Evolutionary conservation across 768 basidiomycete species (phyloP), one percentile per base, ranked within the genome.

Genomic region (Boletus rufocinnamomeus): DNA sequence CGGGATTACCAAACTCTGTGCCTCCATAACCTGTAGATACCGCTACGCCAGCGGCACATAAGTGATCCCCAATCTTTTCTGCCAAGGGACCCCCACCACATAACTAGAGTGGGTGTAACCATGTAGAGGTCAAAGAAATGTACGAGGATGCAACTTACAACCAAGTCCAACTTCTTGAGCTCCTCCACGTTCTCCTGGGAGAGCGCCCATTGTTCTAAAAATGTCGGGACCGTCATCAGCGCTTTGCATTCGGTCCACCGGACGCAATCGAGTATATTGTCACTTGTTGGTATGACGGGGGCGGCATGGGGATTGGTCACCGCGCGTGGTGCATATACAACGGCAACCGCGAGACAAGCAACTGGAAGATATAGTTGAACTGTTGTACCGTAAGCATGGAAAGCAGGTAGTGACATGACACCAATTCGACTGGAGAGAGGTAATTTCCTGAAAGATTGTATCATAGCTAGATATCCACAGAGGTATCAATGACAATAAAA

Each of bases 371-470:
- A 56, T 0, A 80, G 50, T 34, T 77, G 76, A 1, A 66, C 50
- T 10, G 55, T 52, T 11, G 74, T 37, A 1, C 79, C 78, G 4
- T 74, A 57, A 0, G 67, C 67, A 57, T 81, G 78, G 65, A 81
- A 80, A 8, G 77, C 43, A 7, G 80, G 79, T 17, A 79, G 62
- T 16, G 65, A 62, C 68, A 75, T 72, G 9, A 59, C 63, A 30
- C 66, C 67, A 40, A 74, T 48, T 25, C 62, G 69, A 44, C 69
- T 45, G 17, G 59, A 59, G 16, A 61, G 38, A 30, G 47, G 28
- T 5, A 54, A 4, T 0, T 25, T 35, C 21, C 10, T 13, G 32
- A 46, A 27, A 7, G 47, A 50, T 19, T 8, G 46, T 1, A 46
- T 43, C 21, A 35, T 9, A 4, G 46, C 63, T 65, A 48, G 9